Base-by-base conservation (phyloP, 1,139 yeast species). In the Barnettozyma hawaiiensis region DNA sequence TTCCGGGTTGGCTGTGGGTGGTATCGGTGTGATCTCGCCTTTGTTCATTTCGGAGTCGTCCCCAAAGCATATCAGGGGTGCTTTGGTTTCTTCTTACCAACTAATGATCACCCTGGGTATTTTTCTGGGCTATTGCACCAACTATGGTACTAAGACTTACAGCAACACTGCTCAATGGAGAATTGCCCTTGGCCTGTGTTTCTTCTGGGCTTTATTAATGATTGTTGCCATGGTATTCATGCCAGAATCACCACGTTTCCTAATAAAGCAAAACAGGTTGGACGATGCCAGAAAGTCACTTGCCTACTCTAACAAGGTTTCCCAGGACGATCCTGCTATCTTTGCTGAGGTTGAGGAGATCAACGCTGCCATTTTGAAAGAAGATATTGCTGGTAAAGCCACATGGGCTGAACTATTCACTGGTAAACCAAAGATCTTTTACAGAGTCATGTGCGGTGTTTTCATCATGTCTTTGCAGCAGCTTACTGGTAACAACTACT, bases 181-280 rank as follows among this genome's bases (percentile, higher is more conserved):
- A 71, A 71, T 78, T 48, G 82, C 81, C 43, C 65, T 80, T 58
- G 85, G 84, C 50, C 53, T 73, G 41, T 64, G 70, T 48, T 69
- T 73, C 56, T 62, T 64, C 38, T 71, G 73, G 72, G 71, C 73
- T 15, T 40, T 63, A 41, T 51, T 70, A 39, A 62, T 71, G 58
- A 54, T 68, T 40, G 52, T 62, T 39, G 92, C 85, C 60, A 76
- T 83, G 77, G 53, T 71, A 39, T 67, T 80, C 56, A 75, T 82
- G 64, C 94, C 94, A 46, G 95, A 85, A 65, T 79, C 92, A 33
- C 90, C 95, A 53, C 75, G 95, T 66, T 85, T 66, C 65, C 72
- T 74, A 61, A 73, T 81, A 48, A 75, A 78, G 49, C 66, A 61
- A 40, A 77, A 71, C 48, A 65, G 66, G 47, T 64, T 76, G 41